Percentiles rank a stretch among this genome's conserved stretches.
phyloP scores from a whole-genome alignment of 345 rosid genomes.

The Gossypium longicalyx region DNA sequence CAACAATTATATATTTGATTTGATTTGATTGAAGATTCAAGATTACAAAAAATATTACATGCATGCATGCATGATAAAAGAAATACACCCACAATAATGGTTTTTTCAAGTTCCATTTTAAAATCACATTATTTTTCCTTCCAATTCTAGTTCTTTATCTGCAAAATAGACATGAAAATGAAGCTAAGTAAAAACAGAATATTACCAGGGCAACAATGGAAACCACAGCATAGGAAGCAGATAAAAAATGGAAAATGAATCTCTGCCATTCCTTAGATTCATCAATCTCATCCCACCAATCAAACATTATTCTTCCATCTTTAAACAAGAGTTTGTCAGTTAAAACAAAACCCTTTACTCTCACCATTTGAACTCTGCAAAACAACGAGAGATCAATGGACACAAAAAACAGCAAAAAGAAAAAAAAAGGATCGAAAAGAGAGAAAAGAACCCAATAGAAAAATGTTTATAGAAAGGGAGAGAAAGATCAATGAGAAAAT shows the following conservation, averaged over 20 bases:
- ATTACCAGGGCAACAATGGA: constrained; percentile 56
- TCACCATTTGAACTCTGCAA: constrained; percentile 17
- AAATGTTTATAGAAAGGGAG: not conserved
- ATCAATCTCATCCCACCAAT: constrained; percentile 55
- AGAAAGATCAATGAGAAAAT: not conserved
- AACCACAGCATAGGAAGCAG: constrained; percentile 46
- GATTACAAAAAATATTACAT: not conserved
- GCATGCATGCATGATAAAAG: not conserved
- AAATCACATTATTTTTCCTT: not conserved
- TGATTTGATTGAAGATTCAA: not conserved
- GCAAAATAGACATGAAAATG: not conserved
- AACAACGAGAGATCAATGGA: not conserved
- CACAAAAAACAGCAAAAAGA: not conserved
- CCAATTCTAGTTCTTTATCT: not conserved
- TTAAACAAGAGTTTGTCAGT: not conserved
- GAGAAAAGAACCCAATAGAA: not conserved
- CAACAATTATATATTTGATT: not conserved
- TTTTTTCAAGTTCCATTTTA: not conserved
- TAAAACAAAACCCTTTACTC: constrained; percentile 14
- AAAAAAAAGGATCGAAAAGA: not conserved
- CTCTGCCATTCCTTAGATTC: constrained; percentile 54
- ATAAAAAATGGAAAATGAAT: constrained; percentile 43
- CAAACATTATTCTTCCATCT: constrained; percentile 13
- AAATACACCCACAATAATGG: not conserved
- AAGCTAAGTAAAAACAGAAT: not conserved